A percentile compares a stretch with the other conserved stretches of the same genome.
Evolutionary conservation across 176 grass and related monocot genomes (phyloP).

Genomic region (Thalia dealbata): DNA sequence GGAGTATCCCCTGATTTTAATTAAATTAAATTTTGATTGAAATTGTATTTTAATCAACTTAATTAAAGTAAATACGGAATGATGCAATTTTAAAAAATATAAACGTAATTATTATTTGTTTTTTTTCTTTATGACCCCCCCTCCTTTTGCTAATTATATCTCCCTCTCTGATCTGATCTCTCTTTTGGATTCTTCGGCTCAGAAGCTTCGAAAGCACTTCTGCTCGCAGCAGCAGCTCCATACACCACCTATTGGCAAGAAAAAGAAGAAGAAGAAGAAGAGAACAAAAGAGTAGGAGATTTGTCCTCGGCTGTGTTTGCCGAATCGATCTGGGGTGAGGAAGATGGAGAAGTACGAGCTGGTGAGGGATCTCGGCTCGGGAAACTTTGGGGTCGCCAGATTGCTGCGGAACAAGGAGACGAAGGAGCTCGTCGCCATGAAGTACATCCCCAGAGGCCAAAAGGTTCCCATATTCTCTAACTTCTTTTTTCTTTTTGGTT

Average conservation of each 20-base stretch:
- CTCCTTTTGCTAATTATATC: too few species aligned
- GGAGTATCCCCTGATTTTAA: too few species aligned
- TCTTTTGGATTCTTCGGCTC: background rate
- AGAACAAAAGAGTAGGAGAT: too few species aligned
- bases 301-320: background rate
- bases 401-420: conserved; percentile 81
- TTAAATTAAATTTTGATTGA: too few species aligned
- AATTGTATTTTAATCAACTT: too few species aligned
- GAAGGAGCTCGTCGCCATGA: conserved; percentile 92
- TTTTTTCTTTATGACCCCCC: too few species aligned
- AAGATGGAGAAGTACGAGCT: conserved; percentile 88
- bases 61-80: too few species aligned
- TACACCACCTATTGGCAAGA: background rate
- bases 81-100: too few species aligned
- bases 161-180: background rate
- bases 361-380: conserved; percentile 77
- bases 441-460: conserved; percentile 77
- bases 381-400: conserved; percentile 89
- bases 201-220: conserved; percentile 1
- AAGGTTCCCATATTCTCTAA: conserved; percentile 64
- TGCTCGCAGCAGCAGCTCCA: background rate
- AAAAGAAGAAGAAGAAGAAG: too few species aligned
- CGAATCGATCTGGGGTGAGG: background rate
- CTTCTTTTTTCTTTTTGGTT: background rate
- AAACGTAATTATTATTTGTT: too few species aligned